Base-by-base conservation (phyloP, 345 rosid species). In the Anastatica hierochuntica region DNA sequence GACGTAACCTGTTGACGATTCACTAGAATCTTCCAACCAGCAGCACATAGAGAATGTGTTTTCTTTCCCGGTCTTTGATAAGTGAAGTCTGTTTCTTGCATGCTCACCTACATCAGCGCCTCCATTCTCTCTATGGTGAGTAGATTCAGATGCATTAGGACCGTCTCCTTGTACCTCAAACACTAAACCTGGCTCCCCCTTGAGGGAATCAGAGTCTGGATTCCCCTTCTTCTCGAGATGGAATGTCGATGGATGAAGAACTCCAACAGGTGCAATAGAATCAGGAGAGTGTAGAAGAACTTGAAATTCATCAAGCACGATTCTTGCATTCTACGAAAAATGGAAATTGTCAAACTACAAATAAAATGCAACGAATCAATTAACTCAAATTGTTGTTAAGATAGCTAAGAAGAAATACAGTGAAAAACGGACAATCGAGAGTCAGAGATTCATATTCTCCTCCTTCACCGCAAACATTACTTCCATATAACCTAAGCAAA, bases 391-490 rank as follows among this genome's bases (percentile, higher is more conserved):
- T 12, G 38, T 23, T 30, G 30, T n/a, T 14, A 31, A 17, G 2
- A 34, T 34, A 11, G 17, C 10, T 43, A 37, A 27, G 44, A 43
- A 60, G 46, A 51, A 82, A 72, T 78, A 88, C 99, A 7, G 67
- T 72, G 68, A 94, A 94, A 58, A 94, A 89, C 0, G 95, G 97
- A 65, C 95, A 88, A 74, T 94, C 99, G 7, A 88, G 94, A 14
- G 99, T 88, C 77, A 94, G 53, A 13, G 88, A 85, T 68, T 88
- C 97, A 49, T 94, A 94, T 73, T 94, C 97, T 45, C 99, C 97
- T 76, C 97, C 99, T 75, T 94, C 99, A 46, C 99, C 97, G 58
- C 97, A 94, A 9, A 94, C 89, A 66, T 94, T 94, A 44, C 83
- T 75, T 52, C 99, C 94, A 72, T 88, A 94, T 63, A 79, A 56